Percentiles rank a stretch among this genome's conserved stretches.
These are phyloP conservation scores for Neospermospora avenae DNA, from an alignment of 2,329 filamentous ascomycete genomes.

Conservation along the genomic window DNA sequence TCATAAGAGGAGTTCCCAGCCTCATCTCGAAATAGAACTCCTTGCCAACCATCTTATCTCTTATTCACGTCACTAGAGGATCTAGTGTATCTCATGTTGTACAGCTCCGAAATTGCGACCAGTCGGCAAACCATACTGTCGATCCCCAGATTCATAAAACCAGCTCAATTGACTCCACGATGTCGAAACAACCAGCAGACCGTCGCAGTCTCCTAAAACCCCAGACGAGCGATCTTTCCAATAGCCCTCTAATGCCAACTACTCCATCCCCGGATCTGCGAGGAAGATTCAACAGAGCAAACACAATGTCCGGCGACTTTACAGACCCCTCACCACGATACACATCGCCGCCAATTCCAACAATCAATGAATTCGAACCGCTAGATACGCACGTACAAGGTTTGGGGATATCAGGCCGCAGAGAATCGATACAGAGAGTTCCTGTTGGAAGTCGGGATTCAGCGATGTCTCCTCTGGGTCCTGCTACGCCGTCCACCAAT, in stretches of 20 bases:
- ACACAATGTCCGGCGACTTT: slow-evolving; percentile 2
- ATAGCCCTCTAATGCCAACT: not conserved
- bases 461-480: slow-evolving; percentile 4
- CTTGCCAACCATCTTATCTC: not conserved
- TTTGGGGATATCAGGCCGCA: slow-evolving; percentile 12
- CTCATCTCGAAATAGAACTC: not conserved
- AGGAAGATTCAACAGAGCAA: slow-evolving; percentile 3
- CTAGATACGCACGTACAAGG: slow-evolving; percentile 5
- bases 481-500: not conserved
- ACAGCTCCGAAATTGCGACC: not conserved
- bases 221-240: slow-evolving; percentile 8
- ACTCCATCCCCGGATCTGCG: slow-evolving; percentile 6
- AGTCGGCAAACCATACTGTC: not conserved
- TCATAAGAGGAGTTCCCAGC: not conserved
- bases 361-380: slow-evolving; percentile 5
- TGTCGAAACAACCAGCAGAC: slow-evolving; percentile 12
- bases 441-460: slow-evolving; percentile 7
- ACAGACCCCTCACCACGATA: slow-evolving; percentile 13
- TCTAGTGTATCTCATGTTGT: not conserved
- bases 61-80: not conserved
- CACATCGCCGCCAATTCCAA: slow-evolving; percentile 8
- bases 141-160: not conserved
- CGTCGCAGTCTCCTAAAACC: slow-evolving; percentile 11
- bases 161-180: slow-evolving; percentile 1
- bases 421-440: slow-evolving; percentile 11